phyloP scores from a whole-genome alignment of 495 filamentous ascomycete species.

The Pyronema domesticum region DNA sequence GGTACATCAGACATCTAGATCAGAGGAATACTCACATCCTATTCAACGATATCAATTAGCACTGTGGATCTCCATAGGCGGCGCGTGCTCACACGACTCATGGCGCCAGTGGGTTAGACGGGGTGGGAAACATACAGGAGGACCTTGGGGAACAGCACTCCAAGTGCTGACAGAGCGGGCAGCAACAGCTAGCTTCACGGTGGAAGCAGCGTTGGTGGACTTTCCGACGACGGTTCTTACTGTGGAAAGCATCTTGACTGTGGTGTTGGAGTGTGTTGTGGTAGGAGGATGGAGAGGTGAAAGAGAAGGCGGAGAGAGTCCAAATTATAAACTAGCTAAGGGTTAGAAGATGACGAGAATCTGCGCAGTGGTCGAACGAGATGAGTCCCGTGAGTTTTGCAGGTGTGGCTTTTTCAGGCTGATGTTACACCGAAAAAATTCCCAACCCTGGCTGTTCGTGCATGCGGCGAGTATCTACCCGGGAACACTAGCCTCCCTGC shows the following conservation, averaged over 20 bases:
- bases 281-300: neutral
- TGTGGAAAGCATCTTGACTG: conserved; percentile 36
- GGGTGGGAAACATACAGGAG: conserved; percentile 52
- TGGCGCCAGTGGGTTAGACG: conserved; percentile 24
- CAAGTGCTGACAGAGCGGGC: conserved; percentile 62
- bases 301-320: neutral
- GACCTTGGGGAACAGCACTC: conserved; percentile 78
- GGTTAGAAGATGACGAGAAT: too few species aligned
- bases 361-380: too few species aligned
- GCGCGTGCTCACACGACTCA: conserved; percentile 17
- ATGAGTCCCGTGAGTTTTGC: too few species aligned
- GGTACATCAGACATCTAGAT: conserved; percentile 6
- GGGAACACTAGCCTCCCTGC: too few species aligned
- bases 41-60: conserved; percentile 5
- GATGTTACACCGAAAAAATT: too few species aligned
- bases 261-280: too few species aligned
- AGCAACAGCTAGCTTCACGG: conserved; percentile 34
- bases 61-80: neutral
- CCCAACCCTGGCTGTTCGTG: too few species aligned
- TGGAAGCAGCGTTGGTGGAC: conserved; percentile 31
- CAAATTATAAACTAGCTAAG: too few species aligned
- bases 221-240: conserved; percentile 36
- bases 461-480: too few species aligned
- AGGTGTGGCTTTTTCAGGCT: too few species aligned
- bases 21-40: conserved; percentile 40